Evolutionary conservation across 176 grass and related monocot species (phyloP), one percentile per base, ranked within the genome.

Genomic region (Pontederia paniculata): DNA sequence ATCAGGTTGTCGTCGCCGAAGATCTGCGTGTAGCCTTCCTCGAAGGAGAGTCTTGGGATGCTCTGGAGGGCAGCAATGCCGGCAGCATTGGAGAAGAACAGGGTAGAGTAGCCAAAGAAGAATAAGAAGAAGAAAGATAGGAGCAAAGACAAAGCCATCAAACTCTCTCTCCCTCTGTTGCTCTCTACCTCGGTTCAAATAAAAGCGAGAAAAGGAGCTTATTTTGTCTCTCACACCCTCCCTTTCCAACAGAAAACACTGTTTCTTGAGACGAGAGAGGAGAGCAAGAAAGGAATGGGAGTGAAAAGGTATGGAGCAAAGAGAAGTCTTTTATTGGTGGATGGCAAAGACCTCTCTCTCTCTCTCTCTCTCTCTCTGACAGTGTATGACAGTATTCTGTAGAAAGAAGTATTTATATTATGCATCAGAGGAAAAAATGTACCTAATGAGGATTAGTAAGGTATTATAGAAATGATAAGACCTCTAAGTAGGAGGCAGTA

Each of bases 11-110:
- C 3, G 28, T 44, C 63, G 0, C 63, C 63, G 49, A 67, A 67
- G 8, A 52, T 49, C 28, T 67, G 63, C 25, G 63, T 54, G 25
- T 67, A 67, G 8, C 63, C 63, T 15, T 67, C 63, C 63, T 67
- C 63, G 28, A 67, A 67, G 2, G 63, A 43, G 1, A 67, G 23
- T 2, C 17, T 21, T 11, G 49, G 50, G 50, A 52, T 21, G 21
- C 63, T 67, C 63, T 37, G 14, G 31, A 67, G 48, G 13, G n/a
- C 28, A 44, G 25, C 50, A 20, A 31, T 4, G 17, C 25, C 10
- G 7, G 50, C 48, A 12, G 1, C 19, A 22, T 9, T 21, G 59
- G 16, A 31, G 49, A 41, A 52, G 28, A 54, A 20, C 1, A 67
- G 8, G 8, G 50, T 23, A 42, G 63, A 52, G 50, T 28, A 67